Percentiles rank a stretch among this genome's conserved stretches.
phyloP scores from a whole-genome alignment of 2,329 filamentous ascomycete genomes.

The Xylariales sp. region DNA sequence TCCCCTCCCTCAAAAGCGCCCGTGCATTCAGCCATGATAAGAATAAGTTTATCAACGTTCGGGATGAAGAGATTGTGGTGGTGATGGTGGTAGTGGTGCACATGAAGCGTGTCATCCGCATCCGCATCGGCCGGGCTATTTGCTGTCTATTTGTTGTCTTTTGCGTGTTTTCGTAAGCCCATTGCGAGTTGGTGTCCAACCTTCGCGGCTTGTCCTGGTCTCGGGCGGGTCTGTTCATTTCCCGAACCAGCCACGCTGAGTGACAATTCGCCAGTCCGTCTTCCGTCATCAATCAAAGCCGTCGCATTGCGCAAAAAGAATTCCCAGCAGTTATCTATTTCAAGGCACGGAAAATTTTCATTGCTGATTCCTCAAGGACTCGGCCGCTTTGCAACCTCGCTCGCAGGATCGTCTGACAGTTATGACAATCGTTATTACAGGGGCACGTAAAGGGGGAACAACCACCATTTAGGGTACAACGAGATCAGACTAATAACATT shows the following conservation, averaged over 20 bases:
- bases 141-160: neutral
- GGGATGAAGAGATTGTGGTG: constrained; percentile 9
- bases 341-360: constrained; percentile 28
- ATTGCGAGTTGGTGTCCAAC: constrained; percentile 29
- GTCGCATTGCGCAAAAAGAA: constrained; percentile 21
- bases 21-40: neutral
- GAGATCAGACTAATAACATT: constrained; percentile 37
- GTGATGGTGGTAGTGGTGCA: constrained; percentile 6
- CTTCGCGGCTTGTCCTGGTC: constrained; percentile 29
- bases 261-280: constrained; percentile 27
- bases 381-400: constrained; percentile 20
- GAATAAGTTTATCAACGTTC: neutral
- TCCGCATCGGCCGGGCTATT: constrained; percentile 23
- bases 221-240: constrained; percentile 36
- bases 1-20: neutral
- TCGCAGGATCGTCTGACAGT: constrained; percentile 39
- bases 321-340: constrained; percentile 31
- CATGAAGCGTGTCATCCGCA: constrained; percentile 28
- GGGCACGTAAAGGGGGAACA: constrained; percentile 33
- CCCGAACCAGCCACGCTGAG: constrained; percentile 30
- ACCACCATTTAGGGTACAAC: constrained; percentile 25
- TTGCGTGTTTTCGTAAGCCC: constrained; percentile 23
- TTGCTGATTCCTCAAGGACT: constrained; percentile 26
- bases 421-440: constrained; percentile 35
- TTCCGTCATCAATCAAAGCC: constrained; percentile 22